Conservation (phyloP, 164 flowering plant species). For the Berberis vulgaris region DNA sequence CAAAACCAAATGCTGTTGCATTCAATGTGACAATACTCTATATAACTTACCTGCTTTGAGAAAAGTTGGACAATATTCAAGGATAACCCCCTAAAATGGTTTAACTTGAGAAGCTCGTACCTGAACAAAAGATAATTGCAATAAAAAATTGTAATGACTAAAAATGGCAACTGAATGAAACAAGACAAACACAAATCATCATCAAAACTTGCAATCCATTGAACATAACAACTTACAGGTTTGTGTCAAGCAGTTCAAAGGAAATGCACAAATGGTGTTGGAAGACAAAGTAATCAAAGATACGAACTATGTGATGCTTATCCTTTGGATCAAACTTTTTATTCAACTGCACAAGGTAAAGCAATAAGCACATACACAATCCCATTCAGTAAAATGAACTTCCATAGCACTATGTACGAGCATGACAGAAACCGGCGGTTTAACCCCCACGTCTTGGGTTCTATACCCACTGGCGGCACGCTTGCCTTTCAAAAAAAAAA, state of each 20-base stretch:
- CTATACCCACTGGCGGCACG: too few species aligned
- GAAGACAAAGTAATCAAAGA: constrained; percentile 75
- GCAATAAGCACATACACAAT: background rate
- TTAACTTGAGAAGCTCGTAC: constrained; percentile 88
- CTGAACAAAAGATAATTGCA: constrained; percentile 23
- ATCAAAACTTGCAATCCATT: background rate
- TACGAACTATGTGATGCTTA: constrained; percentile 94
- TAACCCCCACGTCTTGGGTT: too few species aligned
- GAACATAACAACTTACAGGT: constrained; percentile 59
- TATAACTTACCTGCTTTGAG: constrained; percentile 74
- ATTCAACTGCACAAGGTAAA: constrained; percentile 52
- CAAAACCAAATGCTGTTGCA: background rate
- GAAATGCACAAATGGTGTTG: constrained; percentile 94
- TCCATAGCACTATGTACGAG: too few species aligned
- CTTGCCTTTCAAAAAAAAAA: background rate
- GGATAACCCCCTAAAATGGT: constrained; percentile 81
- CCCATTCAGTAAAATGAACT: too few species aligned
- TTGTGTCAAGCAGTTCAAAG: constrained; percentile 87
- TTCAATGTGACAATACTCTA: background rate
- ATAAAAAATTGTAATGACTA: background rate
- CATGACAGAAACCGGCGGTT: too few species aligned
- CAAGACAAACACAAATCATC: background rate
- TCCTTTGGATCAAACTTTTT: constrained; percentile 92
- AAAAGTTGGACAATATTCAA: constrained; percentile 78
- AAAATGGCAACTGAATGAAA: background rate